These are phyloP conservation scores for Pyrus bretschneideri DNA, from an alignment of 306 rosid species.

Conservation along the genomic window DNA sequence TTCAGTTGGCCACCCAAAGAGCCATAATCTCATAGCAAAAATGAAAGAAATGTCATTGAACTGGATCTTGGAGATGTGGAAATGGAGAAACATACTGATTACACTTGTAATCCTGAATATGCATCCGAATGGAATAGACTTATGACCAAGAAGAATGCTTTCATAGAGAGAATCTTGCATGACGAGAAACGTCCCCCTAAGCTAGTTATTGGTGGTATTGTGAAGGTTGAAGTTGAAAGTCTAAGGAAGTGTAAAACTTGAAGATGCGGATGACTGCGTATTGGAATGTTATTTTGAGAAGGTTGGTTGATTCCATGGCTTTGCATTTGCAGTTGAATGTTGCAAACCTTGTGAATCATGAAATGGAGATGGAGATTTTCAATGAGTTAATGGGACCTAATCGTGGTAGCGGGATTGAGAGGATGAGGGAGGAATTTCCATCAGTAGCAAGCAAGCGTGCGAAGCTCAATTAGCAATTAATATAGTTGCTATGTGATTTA, in stretches of 20 bases:
- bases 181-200: background rate
- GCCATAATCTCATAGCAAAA: background rate
- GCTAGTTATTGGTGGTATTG: background rate
- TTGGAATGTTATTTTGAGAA: background rate
- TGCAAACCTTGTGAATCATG: background rate
- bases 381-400: background rate
- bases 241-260: background rate
- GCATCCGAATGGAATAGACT: background rate
- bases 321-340: background rate
- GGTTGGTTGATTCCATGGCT: background rate
- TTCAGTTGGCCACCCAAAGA: background rate
- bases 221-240: background rate
- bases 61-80: background rate
- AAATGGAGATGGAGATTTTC: background rate
- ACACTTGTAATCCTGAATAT: background rate
- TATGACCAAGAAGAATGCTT: background rate
- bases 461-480: background rate
- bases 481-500: no score
- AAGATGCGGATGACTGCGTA: background rate
- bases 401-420: background rate
- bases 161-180: background rate
- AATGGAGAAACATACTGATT: background rate
- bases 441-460: background rate
- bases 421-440: background rate
- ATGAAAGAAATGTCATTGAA: background rate